phyloP scores from a whole-genome alignment of 176 grass and related monocot genomes.

The Bromus sterilis region DNA sequence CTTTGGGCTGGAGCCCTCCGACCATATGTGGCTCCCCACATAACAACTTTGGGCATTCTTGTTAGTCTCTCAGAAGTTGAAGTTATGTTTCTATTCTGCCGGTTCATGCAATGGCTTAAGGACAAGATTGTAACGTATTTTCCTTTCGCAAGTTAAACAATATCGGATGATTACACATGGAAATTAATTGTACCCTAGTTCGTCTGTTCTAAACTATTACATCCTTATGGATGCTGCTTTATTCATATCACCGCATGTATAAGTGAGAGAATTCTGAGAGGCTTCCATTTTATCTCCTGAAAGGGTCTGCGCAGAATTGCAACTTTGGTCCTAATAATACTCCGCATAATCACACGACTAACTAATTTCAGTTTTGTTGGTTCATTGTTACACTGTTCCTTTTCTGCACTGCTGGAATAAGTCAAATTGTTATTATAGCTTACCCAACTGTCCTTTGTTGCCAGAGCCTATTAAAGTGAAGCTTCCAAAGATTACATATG shows the following conservation, averaged over 20 bases:
- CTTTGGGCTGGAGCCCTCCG: no score
- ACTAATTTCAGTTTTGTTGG: background rate
- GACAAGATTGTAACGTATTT: background rate
- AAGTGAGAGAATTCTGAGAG: background rate
- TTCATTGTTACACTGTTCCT: background rate
- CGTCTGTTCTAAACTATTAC: background rate
- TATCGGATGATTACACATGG: background rate
- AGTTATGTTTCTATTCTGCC: background rate
- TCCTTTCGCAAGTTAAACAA: background rate
- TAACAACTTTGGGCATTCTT: background rate
- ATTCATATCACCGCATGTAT: background rate
- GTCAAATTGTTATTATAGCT: constrained; percentile 10
- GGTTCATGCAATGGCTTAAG: background rate
- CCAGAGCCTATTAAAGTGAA: constrained; percentile 75
- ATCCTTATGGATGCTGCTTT: background rate
- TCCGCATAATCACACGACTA: background rate
- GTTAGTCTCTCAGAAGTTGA: background rate
- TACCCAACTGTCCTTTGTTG: constrained; percentile 16
- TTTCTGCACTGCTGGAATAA: background rate
- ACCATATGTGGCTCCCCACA: no score
- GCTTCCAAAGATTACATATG: constrained; percentile 80
- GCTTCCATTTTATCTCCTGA: background rate
- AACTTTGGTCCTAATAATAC: background rate
- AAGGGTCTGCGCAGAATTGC: background rate
- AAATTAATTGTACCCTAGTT: background rate